A percentile compares a stretch with the other conserved stretches of the same genome.
Evolutionary conservation across 306 rosid species (phyloP).

Genomic region (Fragaria iinumae): DNA sequence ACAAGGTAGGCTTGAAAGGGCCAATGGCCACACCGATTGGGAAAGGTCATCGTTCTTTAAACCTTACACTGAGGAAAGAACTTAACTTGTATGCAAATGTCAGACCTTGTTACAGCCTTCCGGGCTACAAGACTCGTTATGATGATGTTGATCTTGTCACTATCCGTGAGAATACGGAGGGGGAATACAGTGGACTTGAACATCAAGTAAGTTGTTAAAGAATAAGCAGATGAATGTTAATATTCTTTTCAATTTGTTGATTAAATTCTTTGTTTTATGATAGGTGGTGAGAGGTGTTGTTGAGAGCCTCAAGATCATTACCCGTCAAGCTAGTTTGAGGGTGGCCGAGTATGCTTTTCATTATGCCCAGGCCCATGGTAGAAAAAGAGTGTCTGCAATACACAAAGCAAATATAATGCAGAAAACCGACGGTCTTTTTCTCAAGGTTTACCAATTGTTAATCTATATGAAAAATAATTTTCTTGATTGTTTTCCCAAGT

Average conservation of each 20-base stretch:
- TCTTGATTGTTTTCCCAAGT: conserved; percentile 6
- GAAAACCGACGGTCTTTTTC: conserved; percentile 97
- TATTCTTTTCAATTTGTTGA: conserved; percentile 24
- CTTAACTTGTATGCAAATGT: conserved; percentile 96
- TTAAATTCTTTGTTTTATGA: conserved; percentile 25
- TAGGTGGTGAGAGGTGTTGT: conserved; percentile 99
- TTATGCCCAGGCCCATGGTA: conserved; percentile 93
- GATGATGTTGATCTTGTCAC: conserved; percentile 88
- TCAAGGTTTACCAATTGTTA: conserved; percentile 35
- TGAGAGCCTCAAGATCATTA: conserved; percentile 96
- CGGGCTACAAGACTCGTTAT: conserved; percentile 93
- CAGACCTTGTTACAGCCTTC: conserved; percentile 91
- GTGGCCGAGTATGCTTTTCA: conserved; percentile 99
- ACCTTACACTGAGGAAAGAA: conserved; percentile 95
- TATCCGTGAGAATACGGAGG: conserved; percentile 96
- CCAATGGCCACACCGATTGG: conserved; percentile 99
- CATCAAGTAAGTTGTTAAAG: conserved; percentile 69
- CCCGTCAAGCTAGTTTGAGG: conserved; percentile 97
- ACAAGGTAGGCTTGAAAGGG: conserved; percentile 93
- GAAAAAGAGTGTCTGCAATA: conserved; percentile 94
- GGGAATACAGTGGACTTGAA: conserved; percentile 99
- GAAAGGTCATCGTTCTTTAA: conserved; percentile 94
- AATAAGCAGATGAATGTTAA: conserved; percentile 4
- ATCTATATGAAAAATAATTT: not conserved
- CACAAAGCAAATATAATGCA: conserved; percentile 99